Conservation (phyloP, 768 basidiomycete genomes). For the Myochromella boudieri region DNA sequence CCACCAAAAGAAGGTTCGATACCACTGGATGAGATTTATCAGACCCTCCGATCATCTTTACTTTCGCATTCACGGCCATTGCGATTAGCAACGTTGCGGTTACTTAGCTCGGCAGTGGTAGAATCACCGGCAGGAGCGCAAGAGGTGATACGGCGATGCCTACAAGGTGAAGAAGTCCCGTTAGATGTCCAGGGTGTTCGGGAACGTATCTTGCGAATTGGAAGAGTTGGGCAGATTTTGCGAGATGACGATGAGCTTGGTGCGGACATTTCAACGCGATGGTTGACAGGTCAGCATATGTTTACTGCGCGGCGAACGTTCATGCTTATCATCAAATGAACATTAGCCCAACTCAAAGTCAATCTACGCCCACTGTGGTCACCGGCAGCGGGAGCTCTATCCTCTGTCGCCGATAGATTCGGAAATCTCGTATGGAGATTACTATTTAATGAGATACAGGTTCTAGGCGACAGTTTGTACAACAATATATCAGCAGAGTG, state of each 20-base stretch:
- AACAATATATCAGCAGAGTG: constrained; percentile 2
- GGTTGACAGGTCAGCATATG: constrained; percentile 65
- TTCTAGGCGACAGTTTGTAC: constrained; percentile 19
- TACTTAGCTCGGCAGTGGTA: constrained; percentile 58
- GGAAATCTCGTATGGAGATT: constrained; percentile 72
- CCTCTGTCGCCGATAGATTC: constrained; percentile 50
- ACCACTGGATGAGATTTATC: constrained; percentile 51
- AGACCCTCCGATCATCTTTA: constrained; percentile 50
- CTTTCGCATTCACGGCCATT: constrained; percentile 71
- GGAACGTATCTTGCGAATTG: constrained; percentile 80
- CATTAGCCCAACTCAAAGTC: constrained; percentile 84
- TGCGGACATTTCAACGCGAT: constrained; percentile 65
- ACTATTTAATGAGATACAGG: constrained; percentile 43
- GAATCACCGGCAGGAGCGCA: constrained; percentile 38
- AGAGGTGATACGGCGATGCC: constrained; percentile 62
- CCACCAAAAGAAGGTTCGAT: constrained; percentile 24
- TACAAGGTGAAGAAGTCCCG: constrained; percentile 80
- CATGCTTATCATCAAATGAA: neutral
- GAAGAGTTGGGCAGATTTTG: constrained; percentile 64
- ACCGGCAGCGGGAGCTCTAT: constrained; percentile 70
- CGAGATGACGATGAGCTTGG: constrained; percentile 52
- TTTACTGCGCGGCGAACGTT: neutral
- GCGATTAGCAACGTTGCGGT: constrained; percentile 62
- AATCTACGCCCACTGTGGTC: constrained; percentile 91
- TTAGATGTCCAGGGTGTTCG: constrained; percentile 79